A percentile compares a stretch with the other conserved stretches of the same genome.
Conservation (phyloP, 2,329 filamentous ascomycete genomes). For the Alternaria postmessia region DNA sequence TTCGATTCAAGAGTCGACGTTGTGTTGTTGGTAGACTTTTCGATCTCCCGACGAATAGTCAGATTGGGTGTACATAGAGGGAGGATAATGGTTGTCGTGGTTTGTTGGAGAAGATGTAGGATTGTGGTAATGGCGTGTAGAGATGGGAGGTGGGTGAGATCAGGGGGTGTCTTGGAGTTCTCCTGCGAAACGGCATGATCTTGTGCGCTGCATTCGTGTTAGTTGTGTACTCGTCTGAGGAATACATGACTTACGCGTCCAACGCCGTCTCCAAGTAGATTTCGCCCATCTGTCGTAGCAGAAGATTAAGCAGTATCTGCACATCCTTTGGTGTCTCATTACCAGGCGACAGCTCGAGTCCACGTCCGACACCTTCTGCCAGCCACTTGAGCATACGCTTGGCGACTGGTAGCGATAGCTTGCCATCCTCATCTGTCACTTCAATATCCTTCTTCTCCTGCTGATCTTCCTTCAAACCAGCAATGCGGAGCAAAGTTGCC, state of each 20-base stretch:
- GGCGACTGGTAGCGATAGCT: constrained; percentile 82
- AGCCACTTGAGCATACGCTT: constrained; percentile 99
- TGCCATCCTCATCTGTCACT: constrained; percentile 87
- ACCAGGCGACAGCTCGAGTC: constrained; percentile 86
- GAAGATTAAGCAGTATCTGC: constrained; percentile 79
- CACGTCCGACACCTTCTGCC: constrained; percentile 90
- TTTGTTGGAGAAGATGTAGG: constrained; percentile 90
- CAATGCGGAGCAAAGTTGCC: constrained; percentile 86
- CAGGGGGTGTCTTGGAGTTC: constrained; percentile 82
- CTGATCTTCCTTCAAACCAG: constrained; percentile 78
- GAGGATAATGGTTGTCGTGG: constrained; percentile 88
- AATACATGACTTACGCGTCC: constrained; percentile 58
- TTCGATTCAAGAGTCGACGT: constrained; percentile 85
- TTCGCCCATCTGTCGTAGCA: constrained; percentile 87
- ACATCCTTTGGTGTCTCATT: constrained; percentile 95
- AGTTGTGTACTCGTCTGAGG: constrained; percentile 6
- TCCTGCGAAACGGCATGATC: constrained; percentile 82
- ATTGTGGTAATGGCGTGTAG: constrained; percentile 86
- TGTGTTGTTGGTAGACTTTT: constrained; percentile 77
- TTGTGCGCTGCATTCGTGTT: constrained; percentile 49
- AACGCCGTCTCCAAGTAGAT: constrained; percentile 74
- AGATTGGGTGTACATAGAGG: constrained; percentile 89
- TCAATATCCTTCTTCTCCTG: constrained; percentile 86
- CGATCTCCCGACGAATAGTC: constrained; percentile 88
- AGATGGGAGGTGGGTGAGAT: constrained; percentile 81